Conservation (phyloP, 2,329 filamentous ascomycete species). For the Talaromyces sp. region DNA sequence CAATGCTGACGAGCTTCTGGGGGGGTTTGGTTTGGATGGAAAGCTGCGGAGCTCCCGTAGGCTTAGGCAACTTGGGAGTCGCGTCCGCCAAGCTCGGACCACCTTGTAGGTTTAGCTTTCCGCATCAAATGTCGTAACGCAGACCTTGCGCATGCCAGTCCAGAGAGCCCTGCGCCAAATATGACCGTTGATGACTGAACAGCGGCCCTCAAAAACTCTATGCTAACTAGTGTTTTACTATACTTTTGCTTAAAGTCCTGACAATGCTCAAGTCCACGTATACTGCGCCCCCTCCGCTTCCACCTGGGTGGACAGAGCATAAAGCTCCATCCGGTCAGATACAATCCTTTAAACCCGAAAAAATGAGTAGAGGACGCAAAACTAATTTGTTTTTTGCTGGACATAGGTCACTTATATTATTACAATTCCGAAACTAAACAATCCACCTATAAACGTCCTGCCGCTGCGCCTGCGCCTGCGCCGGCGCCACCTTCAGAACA, state of each 20-base stretch:
- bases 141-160: slow-evolving; percentile 1
- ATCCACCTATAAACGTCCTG: slow-evolving; percentile 82
- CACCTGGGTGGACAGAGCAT: slow-evolving; percentile 86
- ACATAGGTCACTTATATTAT: slow-evolving; percentile 74
- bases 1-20: slow-evolving; percentile 7
- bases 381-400: not conserved
- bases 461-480: slow-evolving; percentile 24
- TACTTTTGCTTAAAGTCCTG: not conserved
- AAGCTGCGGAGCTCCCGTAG: slow-evolving; percentile 28
- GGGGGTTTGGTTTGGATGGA: slow-evolving; percentile 10
- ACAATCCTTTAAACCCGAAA: not conserved
- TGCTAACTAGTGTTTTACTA: too few species aligned
- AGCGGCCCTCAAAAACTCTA: not conserved
- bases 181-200: not conserved
- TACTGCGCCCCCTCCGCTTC: slow-evolving; percentile 61
- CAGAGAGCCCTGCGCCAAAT: not conserved
- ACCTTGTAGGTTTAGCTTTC: slow-evolving; percentile 23
- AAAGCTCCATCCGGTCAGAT: slow-evolving; percentile 68
- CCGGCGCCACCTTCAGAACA: slow-evolving; percentile 38
- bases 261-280: slow-evolving; percentile 75
- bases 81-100: slow-evolving; percentile 38
- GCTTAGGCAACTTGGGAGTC: slow-evolving; percentile 34
- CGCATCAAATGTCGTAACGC: slow-evolving; percentile 11
- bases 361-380: not conserved
- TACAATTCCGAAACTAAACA: slow-evolving; percentile 77